A percentile compares a stretch with the other conserved stretches of the same genome.
Conservation (phyloP, 2,329 filamentous ascomycete genomes). For the Fusarium concolor region DNA sequence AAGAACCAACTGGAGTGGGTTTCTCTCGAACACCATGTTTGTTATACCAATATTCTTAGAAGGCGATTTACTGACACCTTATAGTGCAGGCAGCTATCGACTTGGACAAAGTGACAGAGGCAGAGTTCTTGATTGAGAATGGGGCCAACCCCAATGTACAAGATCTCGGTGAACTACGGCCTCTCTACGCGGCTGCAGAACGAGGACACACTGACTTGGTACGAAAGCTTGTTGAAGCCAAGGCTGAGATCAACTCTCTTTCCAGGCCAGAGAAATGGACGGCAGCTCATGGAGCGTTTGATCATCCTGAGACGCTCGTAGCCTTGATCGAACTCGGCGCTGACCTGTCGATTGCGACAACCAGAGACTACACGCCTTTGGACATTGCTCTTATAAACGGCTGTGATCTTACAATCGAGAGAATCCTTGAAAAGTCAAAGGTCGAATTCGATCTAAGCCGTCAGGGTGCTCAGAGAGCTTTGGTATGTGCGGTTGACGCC, state of each 20-base stretch:
- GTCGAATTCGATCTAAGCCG: background rate
- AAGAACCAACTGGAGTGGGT: background rate
- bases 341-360: background rate
- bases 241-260: background rate
- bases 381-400: background rate
- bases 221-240: background rate
- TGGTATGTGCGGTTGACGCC: background rate
- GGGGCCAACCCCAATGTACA: background rate
- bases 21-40: background rate
- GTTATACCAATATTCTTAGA: rapidly evolving
- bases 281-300: background rate
- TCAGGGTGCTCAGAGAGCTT: background rate
- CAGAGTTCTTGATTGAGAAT: background rate
- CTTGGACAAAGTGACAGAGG: background rate
- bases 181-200: background rate
- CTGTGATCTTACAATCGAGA: background rate
- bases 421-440: background rate
- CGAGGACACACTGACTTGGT: background rate
- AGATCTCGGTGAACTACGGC: background rate
- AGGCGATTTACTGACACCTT: rapidly evolving
- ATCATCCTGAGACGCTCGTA: background rate
- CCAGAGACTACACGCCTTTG: background rate
- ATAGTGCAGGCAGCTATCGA: background rate
- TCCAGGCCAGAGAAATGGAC: background rate
- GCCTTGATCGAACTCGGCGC: background rate